Evolutionary conservation across 2,329 filamentous ascomycete genomes (phyloP).

Genomic region (Colletotrichum trifolii): DNA sequence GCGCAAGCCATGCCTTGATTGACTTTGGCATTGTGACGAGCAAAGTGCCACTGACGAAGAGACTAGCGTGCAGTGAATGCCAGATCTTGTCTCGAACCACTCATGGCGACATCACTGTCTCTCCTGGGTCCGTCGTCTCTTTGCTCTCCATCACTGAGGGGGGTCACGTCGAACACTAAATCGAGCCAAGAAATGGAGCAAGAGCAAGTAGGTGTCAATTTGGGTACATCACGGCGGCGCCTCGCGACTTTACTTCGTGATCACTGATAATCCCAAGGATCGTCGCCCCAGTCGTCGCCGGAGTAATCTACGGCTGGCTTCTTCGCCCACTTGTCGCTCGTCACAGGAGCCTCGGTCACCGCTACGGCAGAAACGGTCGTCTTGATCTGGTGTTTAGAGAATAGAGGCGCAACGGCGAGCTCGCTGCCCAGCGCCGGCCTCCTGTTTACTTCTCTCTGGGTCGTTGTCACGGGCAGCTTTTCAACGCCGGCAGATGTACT

Average conservation of each 20-base stretch:
- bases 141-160: no score
- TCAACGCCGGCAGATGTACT: background rate
- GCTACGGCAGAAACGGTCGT: background rate
- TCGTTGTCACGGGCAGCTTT: background rate
- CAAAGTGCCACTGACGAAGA: no score
- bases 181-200: no score
- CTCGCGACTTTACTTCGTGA: background rate
- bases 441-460: background rate
- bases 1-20: no score
- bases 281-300: slow-evolving; percentile 43
- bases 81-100: no score
- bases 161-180: no score
- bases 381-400: slow-evolving; percentile 12
- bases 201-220: no score
- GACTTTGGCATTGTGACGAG: no score
- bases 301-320: slow-evolving; percentile 43
- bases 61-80: no score
- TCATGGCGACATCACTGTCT: no score
- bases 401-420: slow-evolving; percentile 23
- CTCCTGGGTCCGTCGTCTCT: no score
- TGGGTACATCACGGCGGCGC: background rate
- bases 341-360: background rate
- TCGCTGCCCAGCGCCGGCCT: background rate
- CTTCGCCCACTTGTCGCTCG: slow-evolving; percentile 40
- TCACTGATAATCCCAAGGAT: slow-evolving; percentile 34